A percentile compares a stretch with the other conserved stretches of the same genome.
phyloP scores from a whole-genome alignment of 73 alveolate species.

The Stentor roeselii region DNA sequence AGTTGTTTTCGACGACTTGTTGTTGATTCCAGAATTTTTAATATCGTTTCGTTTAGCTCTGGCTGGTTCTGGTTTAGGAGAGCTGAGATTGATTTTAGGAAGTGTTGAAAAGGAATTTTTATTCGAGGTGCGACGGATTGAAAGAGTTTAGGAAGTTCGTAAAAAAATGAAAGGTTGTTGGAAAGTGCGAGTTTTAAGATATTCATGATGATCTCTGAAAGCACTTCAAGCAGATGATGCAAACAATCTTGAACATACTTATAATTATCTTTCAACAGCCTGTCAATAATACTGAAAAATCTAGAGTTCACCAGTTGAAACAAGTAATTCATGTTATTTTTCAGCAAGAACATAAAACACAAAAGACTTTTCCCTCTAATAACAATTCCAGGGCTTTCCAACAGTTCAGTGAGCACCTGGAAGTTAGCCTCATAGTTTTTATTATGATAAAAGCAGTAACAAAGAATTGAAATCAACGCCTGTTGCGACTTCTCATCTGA shows the following conservation, averaged over 20 bases:
- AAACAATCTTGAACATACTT: constrained; percentile 77
- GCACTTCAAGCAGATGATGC: constrained; percentile 52
- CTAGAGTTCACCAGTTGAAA: constrained; percentile 59
- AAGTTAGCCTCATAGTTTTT: not conserved
- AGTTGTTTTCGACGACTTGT: constrained; percentile 29
- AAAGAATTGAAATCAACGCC: constrained; percentile 73
- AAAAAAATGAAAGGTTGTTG: not conserved
- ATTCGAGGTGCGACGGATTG: constrained; percentile 34
- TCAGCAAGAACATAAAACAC: constrained; percentile 59
- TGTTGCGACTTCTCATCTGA: constrained; percentile 65
- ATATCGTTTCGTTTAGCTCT: constrained; percentile 1
- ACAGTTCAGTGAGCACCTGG: constrained; percentile 37
- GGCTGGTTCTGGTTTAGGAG: constrained; percentile 29
- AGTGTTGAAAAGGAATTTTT: constrained; percentile 39
- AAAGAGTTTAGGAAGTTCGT: constrained; percentile 40
- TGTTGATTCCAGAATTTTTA: constrained; percentile 28
- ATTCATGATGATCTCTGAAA: constrained; percentile 56
- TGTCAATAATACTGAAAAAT: constrained; percentile 63
- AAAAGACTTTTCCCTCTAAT: constrained; percentile 79
- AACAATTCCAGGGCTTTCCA: constrained; percentile 68
- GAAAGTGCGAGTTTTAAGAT: constrained; percentile 40
- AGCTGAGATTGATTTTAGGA: constrained; percentile 48
- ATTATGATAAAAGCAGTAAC: constrained; percentile 23
- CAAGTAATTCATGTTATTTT: constrained; percentile 58
- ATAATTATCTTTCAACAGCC: constrained; percentile 61